Conservation (phyloP, 805 yeast genomes). For the Ascoidea asiatica region DNA sequence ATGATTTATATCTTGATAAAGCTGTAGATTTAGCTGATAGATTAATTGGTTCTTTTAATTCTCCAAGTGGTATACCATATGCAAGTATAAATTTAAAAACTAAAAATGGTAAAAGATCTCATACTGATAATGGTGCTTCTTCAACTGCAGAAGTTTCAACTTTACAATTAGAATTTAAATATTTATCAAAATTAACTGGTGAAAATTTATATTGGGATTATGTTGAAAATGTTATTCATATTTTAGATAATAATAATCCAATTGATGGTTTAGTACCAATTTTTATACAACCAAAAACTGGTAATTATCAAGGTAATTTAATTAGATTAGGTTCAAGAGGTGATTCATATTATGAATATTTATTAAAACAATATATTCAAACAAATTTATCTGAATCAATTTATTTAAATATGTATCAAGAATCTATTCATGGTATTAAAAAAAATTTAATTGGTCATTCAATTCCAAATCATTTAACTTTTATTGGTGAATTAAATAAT, state of each 20-base stretch:
- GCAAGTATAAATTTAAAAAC: constrained; percentile 63
- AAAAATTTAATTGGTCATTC: constrained; percentile 49
- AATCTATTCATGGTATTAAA: constrained; percentile 66
- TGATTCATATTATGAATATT: constrained; percentile 84
- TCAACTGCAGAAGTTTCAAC: constrained; percentile 88
- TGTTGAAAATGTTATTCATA: constrained; percentile 60
- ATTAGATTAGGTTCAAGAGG: constrained; percentile 87
- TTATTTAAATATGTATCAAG: constrained; percentile 64
- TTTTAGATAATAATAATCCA: constrained; percentile 52
- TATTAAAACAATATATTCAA: constrained; percentile 74
- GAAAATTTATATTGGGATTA: constrained; percentile 66
- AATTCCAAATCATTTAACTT: constrained; percentile 47
- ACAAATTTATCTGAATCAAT: constrained; percentile 47
- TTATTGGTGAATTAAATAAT: constrained; percentile 60
- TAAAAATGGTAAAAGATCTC: constrained; percentile 45
- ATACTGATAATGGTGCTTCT: constrained; percentile 62
- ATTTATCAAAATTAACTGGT: constrained; percentile 68
- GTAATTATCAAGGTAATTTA: constrained; percentile 44
- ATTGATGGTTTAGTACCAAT: constrained; percentile 75
- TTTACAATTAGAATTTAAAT: constrained; percentile 76
- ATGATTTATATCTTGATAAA: constrained; percentile 59
- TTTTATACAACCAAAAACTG: constrained; percentile 61
- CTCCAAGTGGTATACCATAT: constrained; percentile 60
- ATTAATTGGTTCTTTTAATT: constrained; percentile 53
- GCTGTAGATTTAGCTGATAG: constrained; percentile 74